phyloP scores from a whole-genome alignment of 495 filamentous ascomycete species.

The Hypoxylon crocopeplum region DNA sequence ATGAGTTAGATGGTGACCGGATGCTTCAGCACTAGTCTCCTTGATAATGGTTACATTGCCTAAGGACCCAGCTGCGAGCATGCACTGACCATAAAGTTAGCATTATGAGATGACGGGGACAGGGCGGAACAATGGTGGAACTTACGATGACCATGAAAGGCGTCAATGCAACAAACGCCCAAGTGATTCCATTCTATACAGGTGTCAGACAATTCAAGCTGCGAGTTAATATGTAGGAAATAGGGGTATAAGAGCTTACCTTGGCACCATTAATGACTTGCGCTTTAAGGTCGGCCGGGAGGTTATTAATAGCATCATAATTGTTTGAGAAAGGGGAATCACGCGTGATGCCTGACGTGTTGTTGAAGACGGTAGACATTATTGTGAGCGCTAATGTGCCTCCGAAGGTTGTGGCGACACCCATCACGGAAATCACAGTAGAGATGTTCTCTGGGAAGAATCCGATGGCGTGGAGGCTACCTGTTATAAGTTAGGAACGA shows the following conservation, averaged over 20 bases:
- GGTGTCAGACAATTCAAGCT: neutral
- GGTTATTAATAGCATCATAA: constrained; percentile 23
- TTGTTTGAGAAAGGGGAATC: constrained; percentile 17
- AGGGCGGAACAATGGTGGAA: neutral
- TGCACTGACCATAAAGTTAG: constrained; percentile 28
- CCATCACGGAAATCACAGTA: constrained; percentile 57
- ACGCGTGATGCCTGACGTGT: constrained; percentile 45
- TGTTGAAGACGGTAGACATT: constrained; percentile 68
- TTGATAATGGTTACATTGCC: constrained; percentile 62
- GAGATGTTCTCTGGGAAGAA: constrained; percentile 60
- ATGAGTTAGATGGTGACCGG: constrained; percentile 11
- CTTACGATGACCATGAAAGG: constrained; percentile 59
- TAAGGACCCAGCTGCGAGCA: constrained; percentile 52
- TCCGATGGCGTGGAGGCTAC: constrained; percentile 59
- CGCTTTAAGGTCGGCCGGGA: constrained; percentile 35
- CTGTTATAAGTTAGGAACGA: too few relatives aligned
- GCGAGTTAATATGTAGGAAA: neutral
- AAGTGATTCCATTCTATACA: constrained; percentile 55
- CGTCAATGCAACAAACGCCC: constrained; percentile 61
- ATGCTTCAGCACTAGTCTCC: constrained; percentile 5
- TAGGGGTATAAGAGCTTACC: constrained; percentile 8
- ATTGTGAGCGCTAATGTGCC: constrained; percentile 64
- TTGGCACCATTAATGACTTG: constrained; percentile 41
- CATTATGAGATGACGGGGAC: neutral
- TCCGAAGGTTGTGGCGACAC: constrained; percentile 61